Base-by-base conservation (phyloP, 164 flowering plant species). In the Liquidambar formosana region DNA sequence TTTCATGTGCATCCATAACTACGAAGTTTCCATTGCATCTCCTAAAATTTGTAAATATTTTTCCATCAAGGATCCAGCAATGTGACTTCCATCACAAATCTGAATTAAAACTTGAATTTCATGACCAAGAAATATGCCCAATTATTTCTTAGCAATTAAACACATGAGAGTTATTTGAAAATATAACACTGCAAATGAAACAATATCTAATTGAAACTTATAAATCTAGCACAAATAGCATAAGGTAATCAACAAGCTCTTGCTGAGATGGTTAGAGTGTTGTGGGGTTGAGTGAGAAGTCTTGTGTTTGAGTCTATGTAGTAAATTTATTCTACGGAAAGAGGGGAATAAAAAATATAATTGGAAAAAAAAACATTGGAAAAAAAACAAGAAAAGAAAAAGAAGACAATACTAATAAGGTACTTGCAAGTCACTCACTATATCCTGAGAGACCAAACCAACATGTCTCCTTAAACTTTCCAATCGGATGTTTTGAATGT, bases 381-480 rank as follows among this genome's bases (percentile, higher is more conserved):
- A n/a, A n/a, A n/a, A n/a, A n/a, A n/a, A n/a, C n/a, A n/a, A 33
- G 41, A 56, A 6, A 25, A 21, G 59, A 11, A n/a, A 21, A 56
- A 5, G 26, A 48, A 28, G n/a, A n/a, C n/a, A n/a, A 52, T 38
- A 22, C 10, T 28, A 41, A 21, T 23, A 16, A 12, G 47, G n/a
- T 33, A 2, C 63, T 66, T 3, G 28, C 57, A 44, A 52, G 21
- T 16, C 4, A 84, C 99, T 93, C 73, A 96, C 99, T 60, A 80
- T 80, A 77, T 96, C 99, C 68, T 96, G 99, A 71, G 99, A 86
- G 69, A 96, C 98, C 23, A 96, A 77, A 69, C 96, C 86, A 70
- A 96, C 78, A 78, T 96, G 97, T 63, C 80, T 81, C 82, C 98
- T 86, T 72, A 93, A 82, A 79, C 90, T 90, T 68, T 75, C 83